Percentiles rank a stretch among this genome's conserved stretches.
Evolutionary conservation across 352 stramenopile genomes (phyloP).

Genomic region (Globisporangium mamillatum): DNA sequence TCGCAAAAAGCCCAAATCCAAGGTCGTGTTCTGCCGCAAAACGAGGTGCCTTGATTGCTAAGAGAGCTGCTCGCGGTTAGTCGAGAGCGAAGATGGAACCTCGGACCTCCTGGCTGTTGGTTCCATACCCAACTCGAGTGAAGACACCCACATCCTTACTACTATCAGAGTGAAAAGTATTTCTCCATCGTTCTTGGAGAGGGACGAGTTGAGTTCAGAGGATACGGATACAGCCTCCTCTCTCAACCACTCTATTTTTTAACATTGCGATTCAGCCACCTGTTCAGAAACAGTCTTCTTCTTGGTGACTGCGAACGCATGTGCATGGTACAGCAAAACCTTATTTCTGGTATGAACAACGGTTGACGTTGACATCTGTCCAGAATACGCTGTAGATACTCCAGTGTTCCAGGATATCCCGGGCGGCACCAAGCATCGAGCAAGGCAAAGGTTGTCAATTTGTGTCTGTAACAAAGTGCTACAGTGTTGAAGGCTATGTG

Average conservation of each 20-base stretch:
- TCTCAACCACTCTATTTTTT: background rate
- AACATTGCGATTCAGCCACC: background rate
- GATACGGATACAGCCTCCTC: background rate
- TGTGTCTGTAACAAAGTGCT: background rate
- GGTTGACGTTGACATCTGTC: background rate
- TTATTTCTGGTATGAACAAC: background rate
- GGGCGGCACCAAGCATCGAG: no score
- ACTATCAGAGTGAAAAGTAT: background rate
- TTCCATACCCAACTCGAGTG: background rate
- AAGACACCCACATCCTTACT: background rate
- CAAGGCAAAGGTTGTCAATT: background rate
- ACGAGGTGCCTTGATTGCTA: constrained; percentile 4
- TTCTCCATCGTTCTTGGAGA: background rate
- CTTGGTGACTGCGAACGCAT: background rate
- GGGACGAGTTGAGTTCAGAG: background rate
- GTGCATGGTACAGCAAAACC: background rate
- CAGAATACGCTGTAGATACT: background rate
- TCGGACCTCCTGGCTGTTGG: background rate
- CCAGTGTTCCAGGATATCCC: background rate
- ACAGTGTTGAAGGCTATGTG: background rate
- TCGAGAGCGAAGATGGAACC: background rate
- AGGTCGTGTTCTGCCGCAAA: background rate
- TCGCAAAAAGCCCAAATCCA: background rate
- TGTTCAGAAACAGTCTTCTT: background rate
- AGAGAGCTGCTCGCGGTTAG: constrained; percentile 1